These are phyloP conservation scores for Coniochaeta hoffmannii DNA, from an alignment of 2,329 filamentous ascomycete genomes.

Conservation along the genomic window DNA sequence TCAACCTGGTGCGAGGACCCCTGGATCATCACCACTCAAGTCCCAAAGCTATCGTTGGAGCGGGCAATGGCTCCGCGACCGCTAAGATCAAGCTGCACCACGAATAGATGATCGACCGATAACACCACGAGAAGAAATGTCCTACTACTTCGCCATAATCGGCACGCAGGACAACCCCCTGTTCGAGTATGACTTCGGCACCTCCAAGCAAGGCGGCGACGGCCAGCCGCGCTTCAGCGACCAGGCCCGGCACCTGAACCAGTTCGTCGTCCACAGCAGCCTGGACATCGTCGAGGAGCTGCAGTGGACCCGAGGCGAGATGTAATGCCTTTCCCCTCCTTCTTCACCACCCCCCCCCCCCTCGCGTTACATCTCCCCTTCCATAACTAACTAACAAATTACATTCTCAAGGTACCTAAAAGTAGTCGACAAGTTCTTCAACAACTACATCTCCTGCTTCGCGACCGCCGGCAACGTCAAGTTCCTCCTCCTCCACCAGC, in stretches of 20 bases:
- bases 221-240: conserved; percentile 83
- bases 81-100: conserved; percentile 2
- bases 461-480: conserved; percentile 87
- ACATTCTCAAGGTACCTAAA: conserved; percentile 82
- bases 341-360: conserved; percentile 6
- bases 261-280: conserved; percentile 92
- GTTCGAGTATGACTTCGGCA: conserved; percentile 96
- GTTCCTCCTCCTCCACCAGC: conserved; percentile 89
- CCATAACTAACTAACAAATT: conserved; percentile 4
- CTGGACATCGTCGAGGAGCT: conserved; percentile 94
- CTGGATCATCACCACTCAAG: background rate
- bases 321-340: conserved; percentile 44
- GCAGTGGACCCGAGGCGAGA: conserved; percentile 81
- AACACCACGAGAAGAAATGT: conserved; percentile 63
- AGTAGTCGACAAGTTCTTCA: conserved; percentile 93
- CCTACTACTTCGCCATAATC: conserved; percentile 97
- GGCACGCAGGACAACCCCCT: conserved; percentile 92
- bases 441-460: conserved; percentile 92
- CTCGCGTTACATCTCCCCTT: background rate
- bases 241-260: conserved; percentile 87
- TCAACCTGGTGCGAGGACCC: background rate
- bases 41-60: background rate
- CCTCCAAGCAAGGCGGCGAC: conserved; percentile 91
- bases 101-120: conserved; percentile 19
- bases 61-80: conserved; percentile 1